Evolutionary conservation across 2,329 filamentous ascomycete genomes (phyloP), one percentile per base, ranked within the genome.

Genomic region (Fusarium nodosum): DNA sequence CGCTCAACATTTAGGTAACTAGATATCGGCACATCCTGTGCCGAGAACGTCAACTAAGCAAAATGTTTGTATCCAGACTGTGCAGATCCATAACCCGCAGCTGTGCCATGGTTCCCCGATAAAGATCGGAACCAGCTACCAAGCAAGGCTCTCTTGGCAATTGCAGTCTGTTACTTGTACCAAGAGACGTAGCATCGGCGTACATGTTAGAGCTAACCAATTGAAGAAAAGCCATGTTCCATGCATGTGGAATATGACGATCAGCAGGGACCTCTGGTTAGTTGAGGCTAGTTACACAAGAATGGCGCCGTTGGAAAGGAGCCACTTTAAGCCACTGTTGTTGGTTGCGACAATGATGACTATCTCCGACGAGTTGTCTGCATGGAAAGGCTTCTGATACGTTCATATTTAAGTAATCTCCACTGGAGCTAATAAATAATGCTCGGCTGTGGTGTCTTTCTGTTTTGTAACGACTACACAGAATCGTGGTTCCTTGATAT

Each of bases 291-390:
- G 33, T 51, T 38, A 20, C 33, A 39, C 24, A 24, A 41, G 36
- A 30, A 60, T 56, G 33, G 58, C 45, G 33, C 34, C 30, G 24
- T n/a, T 62, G 20, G 36, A 36, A 30, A 47, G 30, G 28, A n/a
- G 42, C 48, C 22, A 51, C 5, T 44, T 42, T 16, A 47, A 48
- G 60, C 60, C 60, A 63, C 60, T 16, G 48, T 31, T 54, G 47
- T 54, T 47, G 30, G 58, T 33, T 26, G 20, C 44, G 55, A 51
- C 46, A 44, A 38, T 24, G 36, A 51, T n/a, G 34, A 47, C 30
- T 36, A 63, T 47, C 28, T 56, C 60, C 47, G 57, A 63, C 44
- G 47, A 44, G 20, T 47, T 38, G 34, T 28, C 31, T 50, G 53
- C 53, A 56, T 39, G 20, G 10, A 20, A 56, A 20, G 7, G 34